Conservation (phyloP, 768 basidiomycete species). For the Tricholomella constricta region DNA sequence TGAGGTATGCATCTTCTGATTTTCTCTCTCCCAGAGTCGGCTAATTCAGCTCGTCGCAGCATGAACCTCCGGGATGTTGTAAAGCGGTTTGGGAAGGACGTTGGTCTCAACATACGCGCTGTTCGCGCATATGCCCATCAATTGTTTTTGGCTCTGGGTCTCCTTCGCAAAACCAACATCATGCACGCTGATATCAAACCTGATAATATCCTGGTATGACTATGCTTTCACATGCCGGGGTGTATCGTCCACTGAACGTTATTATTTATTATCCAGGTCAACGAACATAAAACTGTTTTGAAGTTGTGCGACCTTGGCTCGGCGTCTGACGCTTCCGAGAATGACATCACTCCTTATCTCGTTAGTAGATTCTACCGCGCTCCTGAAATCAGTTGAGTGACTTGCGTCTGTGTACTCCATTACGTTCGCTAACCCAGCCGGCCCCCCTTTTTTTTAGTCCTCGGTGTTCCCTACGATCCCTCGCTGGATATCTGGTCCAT, state of each 20-base stretch:
- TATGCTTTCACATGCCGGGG: slow-evolving; percentile 18
- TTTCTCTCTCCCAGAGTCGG: background rate
- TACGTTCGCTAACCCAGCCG: slow-evolving; percentile 9
- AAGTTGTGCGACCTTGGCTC: slow-evolving; percentile 98
- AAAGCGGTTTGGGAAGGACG: slow-evolving; percentile 97
- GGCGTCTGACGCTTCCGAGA: slow-evolving; percentile 91
- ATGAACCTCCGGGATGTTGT: slow-evolving; percentile 99
- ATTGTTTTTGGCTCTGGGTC: slow-evolving; percentile 83
- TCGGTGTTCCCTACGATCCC: slow-evolving; percentile 93
- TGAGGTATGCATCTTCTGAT: slow-evolving; percentile 68
- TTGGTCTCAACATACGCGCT: slow-evolving; percentile 93
- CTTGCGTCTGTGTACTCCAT: slow-evolving; percentile 1
- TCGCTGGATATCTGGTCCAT: slow-evolving; percentile 96
- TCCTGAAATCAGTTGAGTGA: slow-evolving; percentile 89
- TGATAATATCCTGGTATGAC: slow-evolving; percentile 92
- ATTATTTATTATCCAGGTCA: slow-evolving; percentile 59
- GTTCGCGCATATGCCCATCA: slow-evolving; percentile 99
- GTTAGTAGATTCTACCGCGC: slow-evolving; percentile 98
- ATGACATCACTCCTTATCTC: slow-evolving; percentile 97
- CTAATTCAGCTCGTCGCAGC: slow-evolving; percentile 40
- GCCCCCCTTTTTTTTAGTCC: slow-evolving; percentile 57
- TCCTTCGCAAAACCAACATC: slow-evolving; percentile 86
- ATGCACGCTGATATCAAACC: slow-evolving; percentile 99
- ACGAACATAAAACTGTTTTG: slow-evolving; percentile 88
- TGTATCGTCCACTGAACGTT: background rate